A percentile compares a stretch with the other conserved stretches of the same genome.
phyloP scores from a whole-genome alignment of 2,329 filamentous ascomycete species.

The Venturia oleaginea region DNA sequence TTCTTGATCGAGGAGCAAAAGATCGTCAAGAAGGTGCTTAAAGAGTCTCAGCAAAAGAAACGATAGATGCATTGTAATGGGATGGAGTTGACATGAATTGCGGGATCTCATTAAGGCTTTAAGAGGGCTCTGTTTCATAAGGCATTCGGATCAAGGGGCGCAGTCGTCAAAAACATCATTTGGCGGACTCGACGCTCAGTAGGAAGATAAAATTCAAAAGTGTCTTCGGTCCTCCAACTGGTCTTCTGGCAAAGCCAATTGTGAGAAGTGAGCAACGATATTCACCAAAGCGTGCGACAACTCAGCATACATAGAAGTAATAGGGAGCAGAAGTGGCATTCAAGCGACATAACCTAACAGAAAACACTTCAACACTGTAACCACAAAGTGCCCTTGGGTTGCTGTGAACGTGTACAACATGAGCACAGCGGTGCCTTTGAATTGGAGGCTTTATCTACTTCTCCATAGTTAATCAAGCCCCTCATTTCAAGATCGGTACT shows the following conservation, averaged over 20 bases:
- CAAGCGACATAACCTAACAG: background rate
- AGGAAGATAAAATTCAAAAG: conserved; percentile 7
- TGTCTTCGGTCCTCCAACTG: background rate
- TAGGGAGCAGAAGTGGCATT: background rate
- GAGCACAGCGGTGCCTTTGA: too few species aligned
- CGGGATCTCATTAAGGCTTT: conserved; percentile 2
- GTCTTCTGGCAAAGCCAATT: background rate
- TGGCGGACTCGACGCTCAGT: background rate
- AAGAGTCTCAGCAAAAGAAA: conserved; percentile 50
- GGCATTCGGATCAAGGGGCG: background rate
- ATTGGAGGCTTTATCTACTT: too few species aligned
- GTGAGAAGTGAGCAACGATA: background rate
- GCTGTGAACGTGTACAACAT: too few species aligned
- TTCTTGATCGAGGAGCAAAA: conserved; percentile 99
- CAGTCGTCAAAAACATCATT: background rate
- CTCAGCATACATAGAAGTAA: background rate
- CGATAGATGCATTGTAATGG: conserved; percentile 9
- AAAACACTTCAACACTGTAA: background rate
- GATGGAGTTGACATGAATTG: conserved; percentile 6
- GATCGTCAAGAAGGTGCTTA: conserved; percentile 99
- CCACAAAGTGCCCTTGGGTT: background rate
- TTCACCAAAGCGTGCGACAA: background rate
- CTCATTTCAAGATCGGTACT: too few species aligned
- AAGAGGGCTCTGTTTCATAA: background rate
- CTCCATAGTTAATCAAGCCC: too few species aligned